Evolutionary conservation across 2,329 filamentous ascomycete species (phyloP).

Genomic region (Bipolaris cookei): DNA sequence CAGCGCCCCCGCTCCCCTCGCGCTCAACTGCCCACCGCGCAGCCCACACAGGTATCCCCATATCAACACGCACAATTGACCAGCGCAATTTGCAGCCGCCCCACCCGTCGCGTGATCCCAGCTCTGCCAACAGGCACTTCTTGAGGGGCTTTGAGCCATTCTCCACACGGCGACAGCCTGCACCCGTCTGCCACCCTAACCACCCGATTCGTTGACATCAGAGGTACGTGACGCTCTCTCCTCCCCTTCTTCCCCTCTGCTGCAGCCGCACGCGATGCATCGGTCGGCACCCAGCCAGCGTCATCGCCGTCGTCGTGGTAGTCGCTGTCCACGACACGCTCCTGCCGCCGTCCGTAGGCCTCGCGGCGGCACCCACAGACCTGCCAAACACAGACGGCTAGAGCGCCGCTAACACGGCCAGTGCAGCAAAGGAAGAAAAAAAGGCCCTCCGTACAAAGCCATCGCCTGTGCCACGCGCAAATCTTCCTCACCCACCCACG

Average conservation of each 20-base stretch:
- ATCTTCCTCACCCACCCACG: slow-evolving; percentile 37
- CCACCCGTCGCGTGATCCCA: slow-evolving; percentile 44
- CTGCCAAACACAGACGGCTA: slow-evolving; percentile 14
- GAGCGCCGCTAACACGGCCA: slow-evolving; percentile 29
- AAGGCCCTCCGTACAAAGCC: not conserved
- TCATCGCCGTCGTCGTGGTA: slow-evolving; percentile 3
- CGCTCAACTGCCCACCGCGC: slow-evolving; percentile 37
- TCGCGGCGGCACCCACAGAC: slow-evolving; percentile 15
- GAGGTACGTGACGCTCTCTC: slow-evolving; percentile 35
- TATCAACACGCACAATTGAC: slow-evolving; percentile 39
- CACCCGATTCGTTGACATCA: slow-evolving; percentile 31
- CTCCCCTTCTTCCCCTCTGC: not conserved
- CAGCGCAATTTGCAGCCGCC: slow-evolving; percentile 29
- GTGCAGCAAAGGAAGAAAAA: slow-evolving; percentile 19
- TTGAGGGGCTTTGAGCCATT: slow-evolving; percentile 52
- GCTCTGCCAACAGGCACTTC: slow-evolving; percentile 43
- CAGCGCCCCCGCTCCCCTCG: slow-evolving; percentile 36
- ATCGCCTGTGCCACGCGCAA: slow-evolving; percentile 34
- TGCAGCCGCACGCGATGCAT: slow-evolving; percentile 2
- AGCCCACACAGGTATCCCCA: slow-evolving; percentile 39
- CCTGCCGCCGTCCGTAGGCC: slow-evolving; percentile 20
- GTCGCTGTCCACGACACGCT: slow-evolving; percentile 15
- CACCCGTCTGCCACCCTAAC: slow-evolving; percentile 25
- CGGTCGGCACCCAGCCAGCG: not conserved
- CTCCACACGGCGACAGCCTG: slow-evolving; percentile 38